phyloP scores from a whole-genome alignment of 2,329 filamentous ascomycete genomes.

The Diaporthe longicolla region DNA sequence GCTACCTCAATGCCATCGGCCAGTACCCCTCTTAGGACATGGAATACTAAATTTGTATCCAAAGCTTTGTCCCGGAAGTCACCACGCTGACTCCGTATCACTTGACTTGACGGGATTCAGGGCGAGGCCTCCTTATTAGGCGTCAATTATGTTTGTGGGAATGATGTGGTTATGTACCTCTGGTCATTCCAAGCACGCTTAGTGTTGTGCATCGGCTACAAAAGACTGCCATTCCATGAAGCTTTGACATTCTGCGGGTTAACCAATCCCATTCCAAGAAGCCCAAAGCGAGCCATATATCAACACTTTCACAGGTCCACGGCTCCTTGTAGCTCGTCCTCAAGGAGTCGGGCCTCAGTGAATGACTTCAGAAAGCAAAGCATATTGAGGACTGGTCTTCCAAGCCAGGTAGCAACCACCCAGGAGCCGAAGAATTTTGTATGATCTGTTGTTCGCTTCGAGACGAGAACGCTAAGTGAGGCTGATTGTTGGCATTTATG shows the following conservation, averaged over 20 bases:
- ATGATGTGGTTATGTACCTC: neutral
- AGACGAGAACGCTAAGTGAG: neutral
- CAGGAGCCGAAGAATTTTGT: neutral
- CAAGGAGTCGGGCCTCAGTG: neutral
- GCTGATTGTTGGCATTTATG: neutral
- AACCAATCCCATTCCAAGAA: neutral
- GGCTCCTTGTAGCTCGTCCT: neutral
- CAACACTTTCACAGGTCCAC: neutral
- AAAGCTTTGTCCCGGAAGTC: neutral
- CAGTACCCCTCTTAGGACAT: constrained; percentile 32
- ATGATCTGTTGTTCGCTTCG: neutral
- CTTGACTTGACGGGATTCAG: neutral
- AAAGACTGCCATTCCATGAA: neutral
- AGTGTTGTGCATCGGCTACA: neutral
- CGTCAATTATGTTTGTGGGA: neutral
- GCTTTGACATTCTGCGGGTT: neutral
- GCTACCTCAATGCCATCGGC: constrained; percentile 53
- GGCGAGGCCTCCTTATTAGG: too few relatives aligned
- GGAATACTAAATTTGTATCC: neutral
- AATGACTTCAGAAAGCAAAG: too few relatives aligned
- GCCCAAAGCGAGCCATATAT: neutral
- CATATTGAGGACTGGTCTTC: neutral
- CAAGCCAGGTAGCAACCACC: neutral
- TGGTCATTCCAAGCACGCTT: neutral
- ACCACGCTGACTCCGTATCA: neutral